Conservation (phyloP, 768 basidiomycete species). For the Kwoniella sp. region DNA sequence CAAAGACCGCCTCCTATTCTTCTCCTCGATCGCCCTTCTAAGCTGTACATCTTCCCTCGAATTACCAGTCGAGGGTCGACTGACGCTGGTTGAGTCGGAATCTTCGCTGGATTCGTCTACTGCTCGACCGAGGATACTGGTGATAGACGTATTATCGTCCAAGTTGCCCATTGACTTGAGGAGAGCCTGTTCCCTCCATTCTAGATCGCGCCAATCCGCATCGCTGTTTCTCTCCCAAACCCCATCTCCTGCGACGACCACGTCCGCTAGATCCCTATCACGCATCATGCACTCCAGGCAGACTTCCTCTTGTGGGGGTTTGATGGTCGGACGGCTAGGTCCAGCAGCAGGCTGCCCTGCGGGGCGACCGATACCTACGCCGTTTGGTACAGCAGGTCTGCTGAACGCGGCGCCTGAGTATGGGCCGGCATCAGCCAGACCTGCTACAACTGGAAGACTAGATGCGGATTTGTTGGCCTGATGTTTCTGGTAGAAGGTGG, state of each 20-base stretch:
- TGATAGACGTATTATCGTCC: slow-evolving; percentile 12
- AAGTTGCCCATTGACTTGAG: slow-evolving; percentile 24
- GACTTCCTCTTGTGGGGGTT: slow-evolving; percentile 65
- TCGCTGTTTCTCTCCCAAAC: slow-evolving; percentile 93
- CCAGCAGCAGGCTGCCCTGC: slow-evolving; percentile 1
- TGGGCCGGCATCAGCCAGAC: slow-evolving; percentile 46
- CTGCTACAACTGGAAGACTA: slow-evolving; percentile 40
- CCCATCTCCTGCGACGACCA: slow-evolving; percentile 79
- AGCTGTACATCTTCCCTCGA: slow-evolving; percentile 29
- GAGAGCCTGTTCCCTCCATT: slow-evolving; percentile 48
- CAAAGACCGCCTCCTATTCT: slow-evolving; percentile 17
- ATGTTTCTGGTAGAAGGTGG: slow-evolving; percentile 21
- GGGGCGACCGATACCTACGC: slow-evolving; percentile 25
- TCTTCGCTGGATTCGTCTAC: slow-evolving; percentile 27
- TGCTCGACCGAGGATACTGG: slow-evolving; percentile 14
- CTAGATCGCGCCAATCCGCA: slow-evolving; percentile 72
- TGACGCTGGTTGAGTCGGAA: slow-evolving; percentile 28
- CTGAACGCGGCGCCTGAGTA: slow-evolving; percentile 30
- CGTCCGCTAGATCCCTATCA: slow-evolving; percentile 96
- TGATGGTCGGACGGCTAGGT: slow-evolving; percentile 16
- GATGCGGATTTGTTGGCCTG: slow-evolving; percentile 42
- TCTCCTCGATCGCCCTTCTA: slow-evolving; percentile 31
- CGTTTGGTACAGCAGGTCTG: slow-evolving; percentile 9
- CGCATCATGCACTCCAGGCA: slow-evolving; percentile 98
- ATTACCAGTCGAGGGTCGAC: slow-evolving; percentile 32